Conservation (phyloP, 345 rosid species). For the Boechera stricta region DNA sequence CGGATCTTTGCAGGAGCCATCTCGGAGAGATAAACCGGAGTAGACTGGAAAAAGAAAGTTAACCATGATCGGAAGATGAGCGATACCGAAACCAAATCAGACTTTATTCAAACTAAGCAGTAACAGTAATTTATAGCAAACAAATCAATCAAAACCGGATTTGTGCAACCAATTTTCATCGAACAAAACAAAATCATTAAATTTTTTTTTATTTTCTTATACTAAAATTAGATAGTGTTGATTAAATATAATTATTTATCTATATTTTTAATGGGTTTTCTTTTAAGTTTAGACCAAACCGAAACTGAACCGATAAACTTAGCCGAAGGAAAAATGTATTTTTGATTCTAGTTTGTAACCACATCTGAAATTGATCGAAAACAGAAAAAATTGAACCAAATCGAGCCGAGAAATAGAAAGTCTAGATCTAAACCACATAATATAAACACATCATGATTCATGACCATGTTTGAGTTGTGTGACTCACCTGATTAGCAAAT, state of each 20-base stretch:
- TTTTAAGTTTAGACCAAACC: neutral
- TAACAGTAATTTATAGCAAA: neutral
- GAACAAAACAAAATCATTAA: neutral
- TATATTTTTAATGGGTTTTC: neutral
- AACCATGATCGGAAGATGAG: constrained; percentile 4
- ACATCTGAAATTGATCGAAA: neutral
- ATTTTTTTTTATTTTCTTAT: neutral
- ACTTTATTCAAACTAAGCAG: neutral
- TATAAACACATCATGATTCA: neutral
- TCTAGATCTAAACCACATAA: neutral
- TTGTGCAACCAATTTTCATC: neutral
- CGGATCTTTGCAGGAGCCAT: constrained; percentile 64
- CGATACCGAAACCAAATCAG: neutral
- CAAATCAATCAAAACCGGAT: constrained; percentile 3
- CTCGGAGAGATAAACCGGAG: constrained; percentile 65
- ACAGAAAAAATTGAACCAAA: neutral
- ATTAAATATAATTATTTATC: neutral
- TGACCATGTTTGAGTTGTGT: constrained; percentile 4
- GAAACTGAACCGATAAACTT: neutral
- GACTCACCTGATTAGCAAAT: constrained; percentile 59
- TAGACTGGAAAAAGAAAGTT: constrained; percentile 46
- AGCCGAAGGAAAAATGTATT: neutral
- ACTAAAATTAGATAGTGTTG: neutral
- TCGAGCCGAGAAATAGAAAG: neutral
- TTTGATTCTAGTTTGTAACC: neutral